A percentile compares a stretch with the other conserved stretches of the same genome.
phyloP scores from a whole-genome alignment of 139 green algal species.

The Chlorella sp. region DNA sequence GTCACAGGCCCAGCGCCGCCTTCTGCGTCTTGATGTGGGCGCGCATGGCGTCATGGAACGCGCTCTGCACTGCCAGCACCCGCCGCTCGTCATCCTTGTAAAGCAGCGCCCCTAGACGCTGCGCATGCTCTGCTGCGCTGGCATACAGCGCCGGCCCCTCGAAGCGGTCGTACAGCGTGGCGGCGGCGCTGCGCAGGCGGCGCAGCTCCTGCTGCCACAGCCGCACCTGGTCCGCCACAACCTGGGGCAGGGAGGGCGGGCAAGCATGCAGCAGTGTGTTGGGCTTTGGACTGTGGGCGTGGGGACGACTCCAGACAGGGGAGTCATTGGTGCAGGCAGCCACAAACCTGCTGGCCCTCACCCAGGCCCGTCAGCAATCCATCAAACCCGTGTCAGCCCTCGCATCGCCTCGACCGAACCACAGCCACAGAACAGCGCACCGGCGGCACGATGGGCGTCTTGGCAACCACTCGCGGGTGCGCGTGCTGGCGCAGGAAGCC shows the following conservation, averaged over 20 bases:
- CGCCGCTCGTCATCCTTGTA: conserved; percentile 50
- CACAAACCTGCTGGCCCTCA: too few species aligned
- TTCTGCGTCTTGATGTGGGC: conserved; percentile 45
- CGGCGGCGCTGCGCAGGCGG: conserved; percentile 51
- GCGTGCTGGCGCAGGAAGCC: conserved; percentile 76
- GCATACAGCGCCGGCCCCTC: conserved; percentile 62
- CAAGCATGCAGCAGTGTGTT: too few species aligned
- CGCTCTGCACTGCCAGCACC: conserved; percentile 25
- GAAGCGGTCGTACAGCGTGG: conserved; percentile 73
- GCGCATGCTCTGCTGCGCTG: conserved; percentile 38
- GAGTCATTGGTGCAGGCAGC: too few species aligned
- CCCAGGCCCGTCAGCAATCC: too few species aligned
- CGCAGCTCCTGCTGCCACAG: conserved; percentile 82
- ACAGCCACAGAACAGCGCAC: too few species aligned
- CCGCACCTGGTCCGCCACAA: conserved; percentile 79
- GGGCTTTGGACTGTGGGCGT: too few species aligned
- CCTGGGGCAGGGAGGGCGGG: conserved; percentile 45
- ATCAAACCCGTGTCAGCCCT: too few species aligned
- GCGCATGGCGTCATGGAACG: conserved; percentile 34
- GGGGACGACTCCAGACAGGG: too few species aligned
- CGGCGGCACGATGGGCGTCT: conserved; percentile 71
- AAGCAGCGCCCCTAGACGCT: conserved; percentile 51
- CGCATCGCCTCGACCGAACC: too few species aligned
- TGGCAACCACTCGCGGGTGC: conserved; percentile 56
- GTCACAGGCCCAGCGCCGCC: conserved; percentile 36